Evolutionary conservation across 805 yeast genomes (phyloP).

Genomic region (Yamadazyma paraphyllophila): DNA sequence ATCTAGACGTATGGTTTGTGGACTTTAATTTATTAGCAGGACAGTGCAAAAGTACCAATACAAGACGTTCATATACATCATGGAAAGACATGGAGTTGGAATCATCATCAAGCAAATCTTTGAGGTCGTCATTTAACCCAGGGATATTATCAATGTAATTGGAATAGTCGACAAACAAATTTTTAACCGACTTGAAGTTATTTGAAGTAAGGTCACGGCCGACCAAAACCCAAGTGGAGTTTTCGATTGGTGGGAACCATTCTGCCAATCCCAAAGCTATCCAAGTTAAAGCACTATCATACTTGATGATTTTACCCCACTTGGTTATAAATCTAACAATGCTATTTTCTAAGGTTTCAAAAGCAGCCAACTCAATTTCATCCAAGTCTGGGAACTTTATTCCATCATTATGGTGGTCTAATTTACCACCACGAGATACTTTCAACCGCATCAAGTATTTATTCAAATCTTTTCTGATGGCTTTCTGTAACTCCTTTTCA

Average conservation of each 20-base stretch:
- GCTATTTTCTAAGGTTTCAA: slow-evolving; percentile 56
- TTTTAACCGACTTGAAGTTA: slow-evolving; percentile 26
- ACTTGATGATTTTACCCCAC: slow-evolving; percentile 77
- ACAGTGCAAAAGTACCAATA: slow-evolving; percentile 70
- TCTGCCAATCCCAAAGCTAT: slow-evolving; percentile 84
- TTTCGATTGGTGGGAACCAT: slow-evolving; percentile 72
- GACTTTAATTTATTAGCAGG: slow-evolving; percentile 57
- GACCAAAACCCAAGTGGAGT: slow-evolving; percentile 52
- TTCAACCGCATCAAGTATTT: slow-evolving; percentile 56
- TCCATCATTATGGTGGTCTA: not conserved
- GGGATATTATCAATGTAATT: slow-evolving; percentile 35
- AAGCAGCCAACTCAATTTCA: slow-evolving; percentile 37
- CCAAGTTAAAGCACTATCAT: slow-evolving; percentile 85
- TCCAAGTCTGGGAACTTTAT: slow-evolving; percentile 23
- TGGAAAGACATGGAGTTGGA: slow-evolving; percentile 49
- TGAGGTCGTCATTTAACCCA: slow-evolving; percentile 19
- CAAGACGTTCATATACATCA: slow-evolving; percentile 72
- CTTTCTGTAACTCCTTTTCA: slow-evolving; percentile 25
- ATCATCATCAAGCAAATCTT: slow-evolving; percentile 24
- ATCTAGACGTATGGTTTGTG: slow-evolving; percentile 23
- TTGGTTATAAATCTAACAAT: slow-evolving; percentile 63
- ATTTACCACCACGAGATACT: slow-evolving; percentile 11
- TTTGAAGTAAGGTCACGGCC: slow-evolving; percentile 46
- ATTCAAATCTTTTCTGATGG: slow-evolving; percentile 55
- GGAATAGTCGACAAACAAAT: slow-evolving; percentile 37